Base-by-base conservation (phyloP, 2,329 filamentous ascomycete species). In the Cercospora zeina region DNA sequence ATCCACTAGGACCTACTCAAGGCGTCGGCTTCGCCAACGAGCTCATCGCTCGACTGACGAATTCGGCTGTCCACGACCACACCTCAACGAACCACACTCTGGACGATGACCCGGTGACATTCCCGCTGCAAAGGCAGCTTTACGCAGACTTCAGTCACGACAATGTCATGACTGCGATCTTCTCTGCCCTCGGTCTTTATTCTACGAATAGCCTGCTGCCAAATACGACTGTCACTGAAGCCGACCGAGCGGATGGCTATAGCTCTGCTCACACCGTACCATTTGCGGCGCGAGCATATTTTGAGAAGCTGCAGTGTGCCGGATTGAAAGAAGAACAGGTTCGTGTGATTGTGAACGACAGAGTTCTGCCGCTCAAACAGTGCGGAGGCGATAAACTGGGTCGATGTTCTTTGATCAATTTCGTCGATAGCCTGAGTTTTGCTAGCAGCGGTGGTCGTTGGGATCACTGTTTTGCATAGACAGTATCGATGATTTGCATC, bases 131-230 rank as follows among this genome's bases (percentile, higher is more conserved):
- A 24, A 74, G 75, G 31, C 70, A 83, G 10, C 77, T 96, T 1
- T 97, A 96, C 71, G 92, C 91, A 0, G 93, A 97, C 76, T 96
- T 97, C 73, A 90, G 87, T 65, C 93, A 97, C 76, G 93, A 97
- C 76, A 96, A 96, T 74, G 87, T 89, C 72, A 91, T 97, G 86
- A 85, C 85, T 31, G 83, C 84, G 7, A 85, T 96, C 6, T 89
- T 89, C 72, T 86, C 86, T 4, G 91, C 91, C 0, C 73, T 97
- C 66, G 90, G 91, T 0, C 78, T 96, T 27, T 96, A 91, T 77
- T 89, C 92, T 68, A 77, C 76, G 47, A 90, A 86, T 0, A 70
- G 73, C 13, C 78, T 82, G 10, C 71, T 81, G 2, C 76, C 77
- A 0, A 80, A 78, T 54, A 77, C 75, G 1, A 77, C 74, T 0